A percentile compares a stretch with the other conserved stretches of the same genome.
phyloP scores from a whole-genome alignment of 441 rosid genomes.

The Hura crepitans region DNA sequence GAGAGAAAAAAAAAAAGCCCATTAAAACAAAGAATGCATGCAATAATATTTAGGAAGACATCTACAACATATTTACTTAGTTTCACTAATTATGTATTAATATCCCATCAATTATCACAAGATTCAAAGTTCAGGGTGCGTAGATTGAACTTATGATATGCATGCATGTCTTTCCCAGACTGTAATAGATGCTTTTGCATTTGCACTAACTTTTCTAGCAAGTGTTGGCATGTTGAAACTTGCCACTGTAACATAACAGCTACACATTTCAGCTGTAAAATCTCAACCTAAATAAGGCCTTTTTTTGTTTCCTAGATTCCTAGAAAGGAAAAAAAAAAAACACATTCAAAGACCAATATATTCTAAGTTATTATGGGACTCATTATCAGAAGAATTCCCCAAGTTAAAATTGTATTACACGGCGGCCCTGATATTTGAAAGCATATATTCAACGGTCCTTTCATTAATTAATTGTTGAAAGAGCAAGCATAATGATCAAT shows the following conservation, averaged over 20 bases:
- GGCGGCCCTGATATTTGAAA: neutral
- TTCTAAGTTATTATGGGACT: neutral
- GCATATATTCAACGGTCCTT: neutral
- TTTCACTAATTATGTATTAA: neutral
- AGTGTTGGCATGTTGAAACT: neutral
- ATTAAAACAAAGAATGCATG: neutral
- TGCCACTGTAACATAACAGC: neutral
- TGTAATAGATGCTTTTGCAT: neutral
- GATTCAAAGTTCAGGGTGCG: neutral
- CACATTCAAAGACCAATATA: neutral
- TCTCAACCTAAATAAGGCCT: neutral
- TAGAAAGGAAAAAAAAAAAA: neutral
- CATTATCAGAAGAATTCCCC: neutral
- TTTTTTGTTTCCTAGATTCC: neutral
- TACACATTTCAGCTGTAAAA: neutral
- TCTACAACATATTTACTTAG: neutral
- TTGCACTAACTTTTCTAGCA: neutral
- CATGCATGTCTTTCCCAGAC: neutral
- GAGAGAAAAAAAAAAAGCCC: neutral
- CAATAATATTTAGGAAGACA: slow-evolving; percentile 1
- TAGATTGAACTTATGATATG: neutral
- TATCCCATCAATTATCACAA: neutral
- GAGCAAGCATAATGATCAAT: neutral
- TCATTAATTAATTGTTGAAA: neutral
- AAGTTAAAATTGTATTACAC: neutral